Base-by-base conservation (phyloP, 73 alveolate genomes). In the Paramecium bursaria region DNA sequence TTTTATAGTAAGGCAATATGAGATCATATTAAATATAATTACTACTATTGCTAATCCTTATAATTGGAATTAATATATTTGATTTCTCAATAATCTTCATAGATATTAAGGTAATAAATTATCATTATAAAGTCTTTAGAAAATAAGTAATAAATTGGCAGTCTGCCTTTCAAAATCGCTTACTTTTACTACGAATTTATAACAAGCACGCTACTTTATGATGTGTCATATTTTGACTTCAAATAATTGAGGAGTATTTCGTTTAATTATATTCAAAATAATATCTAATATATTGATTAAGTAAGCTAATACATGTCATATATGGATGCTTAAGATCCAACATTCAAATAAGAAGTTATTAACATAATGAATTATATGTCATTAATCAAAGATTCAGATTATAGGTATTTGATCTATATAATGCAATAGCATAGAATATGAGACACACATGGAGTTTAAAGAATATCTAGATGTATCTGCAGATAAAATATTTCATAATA, bases 171-270 rank as follows among this genome's bases (percentile, higher is more conserved):
- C 33, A 1, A 57, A 57, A 30, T 57, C 33, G 26, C 76, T 10
- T 57, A 57, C 15, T 57, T 57, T 57, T 57, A 57, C 33, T 30
- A 57, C 15, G 76, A 57, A 57, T 57, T 57, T 13, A 29, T 57
- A 23, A 57, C 33, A 57, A 11, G 51, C 17, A 14, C 27, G 17
- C 33, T 50, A 57, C 33, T n/a, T 57, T 7, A 23, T 25, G 33
- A 30, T 30, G 76, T 2, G 0, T 48, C 13, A 14, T 14, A 57
- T 13, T 57, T 57, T n/a, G 11, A 26, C 2, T 57, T 57, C 17
- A 13, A 9, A 1, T 30, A 57, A 7, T 57, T 57, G n/a, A 26
- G 33, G 13, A 42, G 33, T 2, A 50, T 57, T 19, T n/a, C 50
- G 7, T 11, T 27, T 3, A n/a, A 27, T 1, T 57, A 30, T 57